Evolutionary conservation across 768 basidiomycete genomes (phyloP).

Genomic region (Lyophyllum semitale): DNA sequence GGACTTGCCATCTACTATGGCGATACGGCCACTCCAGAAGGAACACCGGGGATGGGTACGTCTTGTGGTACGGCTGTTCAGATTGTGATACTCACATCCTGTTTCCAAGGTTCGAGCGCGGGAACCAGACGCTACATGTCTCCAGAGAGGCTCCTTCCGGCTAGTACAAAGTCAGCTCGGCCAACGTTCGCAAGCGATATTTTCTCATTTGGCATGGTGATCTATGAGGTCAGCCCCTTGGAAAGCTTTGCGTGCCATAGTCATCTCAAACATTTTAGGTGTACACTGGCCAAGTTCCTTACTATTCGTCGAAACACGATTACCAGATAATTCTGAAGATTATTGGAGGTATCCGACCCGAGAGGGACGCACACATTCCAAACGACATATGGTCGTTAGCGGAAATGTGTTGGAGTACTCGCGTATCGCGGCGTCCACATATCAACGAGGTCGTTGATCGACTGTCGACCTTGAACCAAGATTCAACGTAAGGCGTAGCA

Average conservation of each 20-base stretch:
- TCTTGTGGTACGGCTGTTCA: not conserved
- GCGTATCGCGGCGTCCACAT: not conserved
- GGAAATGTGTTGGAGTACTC: not conserved
- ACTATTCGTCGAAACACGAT: not conserved
- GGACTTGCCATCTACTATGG: slow-evolving; percentile 1
- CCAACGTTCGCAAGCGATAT: slow-evolving; percentile 10
- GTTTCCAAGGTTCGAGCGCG: slow-evolving; percentile 2
- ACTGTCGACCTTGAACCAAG: not conserved
- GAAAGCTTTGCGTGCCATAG: not conserved
- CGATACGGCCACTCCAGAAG: not conserved
- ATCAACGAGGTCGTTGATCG: not conserved
- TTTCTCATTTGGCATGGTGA: slow-evolving; percentile 11
- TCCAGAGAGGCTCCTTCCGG: slow-evolving; percentile 8
- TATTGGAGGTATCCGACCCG: not conserved
- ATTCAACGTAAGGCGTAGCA: slow-evolving; percentile 6
- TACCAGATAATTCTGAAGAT: not conserved
- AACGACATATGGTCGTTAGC: slow-evolving; percentile 4
- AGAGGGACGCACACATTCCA: not conserved
- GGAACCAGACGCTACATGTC: slow-evolving; percentile 11
- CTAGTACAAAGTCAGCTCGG: not conserved
- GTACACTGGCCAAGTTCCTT: not conserved
- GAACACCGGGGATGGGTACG: too few relatives aligned
- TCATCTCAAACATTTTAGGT: not conserved
- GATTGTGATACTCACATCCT: not conserved
- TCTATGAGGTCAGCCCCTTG: slow-evolving; percentile 6